Evolutionary conservation across 2,329 filamentous ascomycete species (phyloP).

Genomic region (Diaporthe aspalathi): DNA sequence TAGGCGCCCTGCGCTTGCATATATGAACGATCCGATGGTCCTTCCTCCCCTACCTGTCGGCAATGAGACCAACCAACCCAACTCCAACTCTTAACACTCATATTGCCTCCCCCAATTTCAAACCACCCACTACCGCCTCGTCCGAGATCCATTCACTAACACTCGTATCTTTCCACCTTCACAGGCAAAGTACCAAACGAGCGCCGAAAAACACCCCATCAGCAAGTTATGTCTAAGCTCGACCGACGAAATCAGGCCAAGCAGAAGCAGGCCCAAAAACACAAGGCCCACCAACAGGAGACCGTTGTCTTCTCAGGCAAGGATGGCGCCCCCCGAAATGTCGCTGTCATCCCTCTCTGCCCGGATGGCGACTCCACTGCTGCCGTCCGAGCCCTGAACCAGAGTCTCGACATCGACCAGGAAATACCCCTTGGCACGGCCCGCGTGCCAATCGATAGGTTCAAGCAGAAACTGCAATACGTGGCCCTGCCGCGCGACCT

Average conservation of each 20-base stretch:
- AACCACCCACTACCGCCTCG: too few relatives aligned
- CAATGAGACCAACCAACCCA: background rate
- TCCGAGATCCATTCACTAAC: background rate
- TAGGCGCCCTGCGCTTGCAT: conserved; percentile 10
- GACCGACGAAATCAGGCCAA: conserved; percentile 95
- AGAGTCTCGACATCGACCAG: conserved; percentile 81
- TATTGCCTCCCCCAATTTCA: too few relatives aligned
- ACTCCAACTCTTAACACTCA: background rate
- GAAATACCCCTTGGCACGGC: conserved; percentile 70
- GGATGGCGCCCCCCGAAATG: conserved; percentile 87
- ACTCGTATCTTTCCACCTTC: background rate
- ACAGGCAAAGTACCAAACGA: conserved; percentile 83
- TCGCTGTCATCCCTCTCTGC: conserved; percentile 89
- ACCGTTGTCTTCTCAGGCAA: conserved; percentile 85
- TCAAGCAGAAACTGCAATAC: conserved; percentile 95
- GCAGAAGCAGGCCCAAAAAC: conserved; percentile 86
- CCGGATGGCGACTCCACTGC: conserved; percentile 74
- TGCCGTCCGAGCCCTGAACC: conserved; percentile 78
- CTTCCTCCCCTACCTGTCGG: background rate
- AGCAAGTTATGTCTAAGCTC: conserved; percentile 97
- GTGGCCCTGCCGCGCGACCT: conserved; percentile 80
- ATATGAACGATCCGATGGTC: background rate
- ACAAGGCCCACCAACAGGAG: conserved; percentile 83
- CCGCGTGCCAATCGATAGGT: conserved; percentile 82
- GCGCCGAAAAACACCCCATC: conserved; percentile 88